phyloP scores from a whole-genome alignment of 2,329 filamentous ascomycete genomes.

The Ceratocystis harringtonii region DNA sequence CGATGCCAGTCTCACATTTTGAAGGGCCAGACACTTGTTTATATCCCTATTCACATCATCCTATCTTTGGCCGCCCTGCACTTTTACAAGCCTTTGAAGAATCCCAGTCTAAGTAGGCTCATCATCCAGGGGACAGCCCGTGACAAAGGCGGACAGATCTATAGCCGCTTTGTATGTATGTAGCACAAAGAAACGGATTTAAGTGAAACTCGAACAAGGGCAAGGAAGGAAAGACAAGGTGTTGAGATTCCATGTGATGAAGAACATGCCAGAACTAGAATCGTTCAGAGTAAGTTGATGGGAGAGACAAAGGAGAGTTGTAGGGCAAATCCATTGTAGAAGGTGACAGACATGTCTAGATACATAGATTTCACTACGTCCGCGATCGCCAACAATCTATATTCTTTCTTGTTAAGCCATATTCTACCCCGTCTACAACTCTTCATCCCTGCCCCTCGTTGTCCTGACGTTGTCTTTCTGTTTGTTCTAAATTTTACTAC shows the following conservation, averaged over 20 bases:
- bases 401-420: not conserved
- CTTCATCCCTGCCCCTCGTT: not conserved
- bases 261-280: not conserved
- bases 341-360: not conserved
- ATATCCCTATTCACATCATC: not conserved
- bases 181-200: not conserved
- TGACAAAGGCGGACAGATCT: not conserved
- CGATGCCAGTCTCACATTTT: not conserved
- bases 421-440: not conserved
- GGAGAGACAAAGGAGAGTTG: not conserved
- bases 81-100: not conserved
- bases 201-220: slow-evolving; percentile 1
- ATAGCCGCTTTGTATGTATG: not conserved
- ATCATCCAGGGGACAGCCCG: slow-evolving; percentile 19
- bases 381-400: not conserved
- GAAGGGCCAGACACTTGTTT: not conserved
- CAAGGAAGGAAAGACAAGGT: not conserved
- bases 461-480: not conserved
- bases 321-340: not conserved
- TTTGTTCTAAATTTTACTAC: not conserved
- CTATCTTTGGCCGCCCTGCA: slow-evolving; percentile 11
- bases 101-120: not conserved
- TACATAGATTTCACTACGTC: not conserved
- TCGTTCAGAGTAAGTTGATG: not conserved
- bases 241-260: not conserved